Evolutionary conservation across 257 asterid species (phyloP).

Genomic region (Marsdenia floribunda): DNA sequence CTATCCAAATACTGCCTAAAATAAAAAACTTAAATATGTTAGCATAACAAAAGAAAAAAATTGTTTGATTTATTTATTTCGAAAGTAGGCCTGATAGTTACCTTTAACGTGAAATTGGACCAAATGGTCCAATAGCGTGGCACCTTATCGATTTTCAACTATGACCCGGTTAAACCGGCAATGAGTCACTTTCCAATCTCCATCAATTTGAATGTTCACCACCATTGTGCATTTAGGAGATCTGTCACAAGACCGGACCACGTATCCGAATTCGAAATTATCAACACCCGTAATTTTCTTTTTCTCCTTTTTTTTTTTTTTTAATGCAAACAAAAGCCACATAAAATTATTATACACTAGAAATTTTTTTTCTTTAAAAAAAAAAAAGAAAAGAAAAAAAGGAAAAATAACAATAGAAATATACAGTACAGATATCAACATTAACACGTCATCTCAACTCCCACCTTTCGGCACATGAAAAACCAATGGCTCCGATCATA

Average conservation of each 20-base stretch:
- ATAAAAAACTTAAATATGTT: too few species aligned
- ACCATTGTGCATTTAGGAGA: neutral
- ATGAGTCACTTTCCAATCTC: too few species aligned
- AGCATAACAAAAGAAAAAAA: too few species aligned
- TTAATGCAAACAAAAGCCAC: constrained; percentile 15
- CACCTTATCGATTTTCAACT: neutral
- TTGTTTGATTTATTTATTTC: too few species aligned
- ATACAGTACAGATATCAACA: constrained; percentile 16
- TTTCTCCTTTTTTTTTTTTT: neutral
- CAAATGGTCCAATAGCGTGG: neutral
- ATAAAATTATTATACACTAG: constrained; percentile 8
- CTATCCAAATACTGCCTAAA: too few species aligned
- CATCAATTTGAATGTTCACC: neutral
- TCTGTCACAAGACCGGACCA: neutral
- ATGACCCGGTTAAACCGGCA: neutral
- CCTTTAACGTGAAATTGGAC: neutral
- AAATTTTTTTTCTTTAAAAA: neutral
- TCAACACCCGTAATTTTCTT: neutral
- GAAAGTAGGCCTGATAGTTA: too few species aligned
- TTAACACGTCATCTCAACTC: neutral
- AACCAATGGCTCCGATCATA: constrained; percentile 38
- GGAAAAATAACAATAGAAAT: neutral
- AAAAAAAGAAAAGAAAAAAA: neutral
- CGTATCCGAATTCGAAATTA: neutral
- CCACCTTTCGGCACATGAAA: constrained; percentile 9